A percentile compares a stretch with the other conserved stretches of the same genome.
These are phyloP conservation scores for Mycosphaerelloides madeirae DNA, from an alignment of 2,329 filamentous ascomycete species.

Conservation along the genomic window DNA sequence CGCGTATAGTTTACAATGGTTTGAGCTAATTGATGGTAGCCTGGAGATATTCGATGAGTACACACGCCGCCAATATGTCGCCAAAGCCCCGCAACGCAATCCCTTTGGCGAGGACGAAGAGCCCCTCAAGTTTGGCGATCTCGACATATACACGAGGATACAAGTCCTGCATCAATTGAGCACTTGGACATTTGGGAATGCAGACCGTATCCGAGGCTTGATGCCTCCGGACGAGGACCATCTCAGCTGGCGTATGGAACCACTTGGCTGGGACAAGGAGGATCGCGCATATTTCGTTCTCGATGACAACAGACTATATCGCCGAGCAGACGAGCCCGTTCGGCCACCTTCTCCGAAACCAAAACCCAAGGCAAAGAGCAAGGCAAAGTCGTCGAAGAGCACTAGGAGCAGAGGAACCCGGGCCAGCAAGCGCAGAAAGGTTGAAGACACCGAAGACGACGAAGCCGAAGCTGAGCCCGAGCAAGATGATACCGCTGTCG, in stretches of 20 bases:
- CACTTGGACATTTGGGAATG: slow-evolving; percentile 80
- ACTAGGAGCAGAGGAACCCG: slow-evolving; percentile 55
- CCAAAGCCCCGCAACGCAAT: slow-evolving; percentile 74
- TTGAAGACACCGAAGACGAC: slow-evolving; percentile 44
- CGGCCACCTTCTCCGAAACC: slow-evolving; percentile 54
- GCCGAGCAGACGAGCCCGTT: slow-evolving; percentile 69
- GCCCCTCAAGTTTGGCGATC: slow-evolving; percentile 69
- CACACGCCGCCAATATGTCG: slow-evolving; percentile 77
- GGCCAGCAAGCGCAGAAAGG: slow-evolving; percentile 67
- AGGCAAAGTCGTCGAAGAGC: slow-evolving; percentile 53
- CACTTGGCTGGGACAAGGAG: slow-evolving; percentile 81
- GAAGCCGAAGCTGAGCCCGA: slow-evolving; percentile 42
- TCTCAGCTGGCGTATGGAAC: slow-evolving; percentile 58
- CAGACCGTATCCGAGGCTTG: slow-evolving; percentile 78
- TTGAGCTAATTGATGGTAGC: slow-evolving; percentile 44
- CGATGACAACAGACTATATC: slow-evolving; percentile 90
- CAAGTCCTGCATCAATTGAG: slow-evolving; percentile 82
- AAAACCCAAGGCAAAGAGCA: slow-evolving; percentile 50
- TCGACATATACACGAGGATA: slow-evolving; percentile 79
- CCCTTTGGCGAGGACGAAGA: slow-evolving; percentile 77
- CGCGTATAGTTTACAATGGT: background rate
- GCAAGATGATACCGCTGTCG: slow-evolving; percentile 37
- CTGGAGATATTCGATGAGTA: slow-evolving; percentile 90
- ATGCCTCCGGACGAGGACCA: slow-evolving; percentile 72
- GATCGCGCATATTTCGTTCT: slow-evolving; percentile 86